Percentiles rank a stretch among this genome's conserved stretches.
Conservation (phyloP, 1,284 basidiomycete species). For the Boletus albobrunnescens region DNA sequence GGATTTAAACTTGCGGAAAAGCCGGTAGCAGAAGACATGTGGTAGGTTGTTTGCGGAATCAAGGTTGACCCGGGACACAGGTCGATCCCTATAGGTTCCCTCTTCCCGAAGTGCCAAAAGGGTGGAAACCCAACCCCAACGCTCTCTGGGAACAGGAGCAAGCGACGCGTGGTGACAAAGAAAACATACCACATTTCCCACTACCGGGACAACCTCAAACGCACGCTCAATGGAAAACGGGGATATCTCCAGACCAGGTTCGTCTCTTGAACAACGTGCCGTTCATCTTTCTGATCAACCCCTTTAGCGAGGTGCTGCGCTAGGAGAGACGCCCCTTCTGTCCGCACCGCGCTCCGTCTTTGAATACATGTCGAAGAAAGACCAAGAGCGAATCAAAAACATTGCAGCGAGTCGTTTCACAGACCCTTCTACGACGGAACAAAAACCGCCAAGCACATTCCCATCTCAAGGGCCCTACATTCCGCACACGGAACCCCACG, state of each 20-base stretch:
- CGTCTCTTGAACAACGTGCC: slow-evolving; percentile 12
- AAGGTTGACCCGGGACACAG: slow-evolving; percentile 10
- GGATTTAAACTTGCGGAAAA: slow-evolving; percentile 75
- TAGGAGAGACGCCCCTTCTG: slow-evolving; percentile 78
- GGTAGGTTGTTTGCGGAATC: slow-evolving; percentile 43
- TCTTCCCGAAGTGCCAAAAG: slow-evolving; percentile 72
- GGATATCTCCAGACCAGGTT: slow-evolving; percentile 70
- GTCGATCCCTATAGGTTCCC: slow-evolving; percentile 59
- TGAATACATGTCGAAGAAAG: slow-evolving; percentile 90
- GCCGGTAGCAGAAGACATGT: slow-evolving; percentile 68
- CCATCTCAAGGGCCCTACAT: slow-evolving; percentile 42
- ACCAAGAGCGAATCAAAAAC: slow-evolving; percentile 77
- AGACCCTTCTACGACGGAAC: slow-evolving; percentile 24
- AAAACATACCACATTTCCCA: slow-evolving; percentile 27
- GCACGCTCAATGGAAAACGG: slow-evolving; percentile 50
- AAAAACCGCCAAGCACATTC: slow-evolving; percentile 16
- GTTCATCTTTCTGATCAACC: slow-evolving; percentile 1
- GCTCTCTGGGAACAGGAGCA: slow-evolving; percentile 66
- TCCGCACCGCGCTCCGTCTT: slow-evolving; percentile 79
- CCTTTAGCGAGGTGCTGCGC: slow-evolving; percentile 67
- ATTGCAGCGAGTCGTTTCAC: slow-evolving; percentile 42
- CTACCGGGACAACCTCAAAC: slow-evolving; percentile 27
- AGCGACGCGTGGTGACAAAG: slow-evolving; percentile 48
- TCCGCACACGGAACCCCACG: slow-evolving; percentile 65
- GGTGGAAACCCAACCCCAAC: slow-evolving; percentile 83